These are phyloP conservation scores for Chalciporus chontae DNA, from an alignment of 768 basidiomycete species.

Conservation along the genomic window DNA sequence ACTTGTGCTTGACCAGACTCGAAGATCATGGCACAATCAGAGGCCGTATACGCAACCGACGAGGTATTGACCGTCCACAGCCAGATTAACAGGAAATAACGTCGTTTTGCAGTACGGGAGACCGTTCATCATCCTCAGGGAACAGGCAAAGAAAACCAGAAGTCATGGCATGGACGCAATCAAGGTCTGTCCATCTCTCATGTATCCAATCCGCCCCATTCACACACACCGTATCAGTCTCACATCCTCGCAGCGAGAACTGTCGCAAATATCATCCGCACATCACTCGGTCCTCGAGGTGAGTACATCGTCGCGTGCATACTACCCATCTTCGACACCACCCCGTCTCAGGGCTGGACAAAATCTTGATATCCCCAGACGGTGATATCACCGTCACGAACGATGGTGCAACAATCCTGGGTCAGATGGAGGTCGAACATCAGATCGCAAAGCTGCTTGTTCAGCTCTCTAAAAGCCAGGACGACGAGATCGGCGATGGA, in stretches of 20 bases:
- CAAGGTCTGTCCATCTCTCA: slow-evolving; percentile 55
- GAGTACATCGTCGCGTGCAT: slow-evolving; percentile 12
- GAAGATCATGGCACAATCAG: slow-evolving; percentile 34
- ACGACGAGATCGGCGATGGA: slow-evolving; percentile 99
- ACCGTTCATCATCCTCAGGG: slow-evolving; percentile 96
- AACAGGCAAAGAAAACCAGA: slow-evolving; percentile 90
- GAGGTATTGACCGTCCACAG: slow-evolving; percentile 48
- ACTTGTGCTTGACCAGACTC: slow-evolving; percentile 7
- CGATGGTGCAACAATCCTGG: slow-evolving; percentile 96
- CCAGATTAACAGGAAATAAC: background rate
- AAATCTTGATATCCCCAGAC: slow-evolving; percentile 92
- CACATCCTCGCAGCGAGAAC: slow-evolving; percentile 95
- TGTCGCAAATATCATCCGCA: slow-evolving; percentile 91
- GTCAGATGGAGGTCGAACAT: slow-evolving; percentile 99
- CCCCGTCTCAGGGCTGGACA: slow-evolving; percentile 72
- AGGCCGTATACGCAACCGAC: slow-evolving; percentile 84
- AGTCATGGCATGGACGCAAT: slow-evolving; percentile 93
- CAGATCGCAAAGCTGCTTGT: slow-evolving; percentile 98
- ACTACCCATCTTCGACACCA: slow-evolving; percentile 12
- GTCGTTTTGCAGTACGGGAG: slow-evolving; percentile 67
- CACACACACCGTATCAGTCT: slow-evolving; percentile 44
- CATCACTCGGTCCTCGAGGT: slow-evolving; percentile 95
- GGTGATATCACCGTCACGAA: slow-evolving; percentile 99
- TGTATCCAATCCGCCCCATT: background rate
- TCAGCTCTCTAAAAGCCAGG: slow-evolving; percentile 94